Percentiles rank a stretch among this genome's conserved stretches.
phyloP scores from a whole-genome alignment of 2,329 filamentous ascomycete species.

The Fusarium sp. region DNA sequence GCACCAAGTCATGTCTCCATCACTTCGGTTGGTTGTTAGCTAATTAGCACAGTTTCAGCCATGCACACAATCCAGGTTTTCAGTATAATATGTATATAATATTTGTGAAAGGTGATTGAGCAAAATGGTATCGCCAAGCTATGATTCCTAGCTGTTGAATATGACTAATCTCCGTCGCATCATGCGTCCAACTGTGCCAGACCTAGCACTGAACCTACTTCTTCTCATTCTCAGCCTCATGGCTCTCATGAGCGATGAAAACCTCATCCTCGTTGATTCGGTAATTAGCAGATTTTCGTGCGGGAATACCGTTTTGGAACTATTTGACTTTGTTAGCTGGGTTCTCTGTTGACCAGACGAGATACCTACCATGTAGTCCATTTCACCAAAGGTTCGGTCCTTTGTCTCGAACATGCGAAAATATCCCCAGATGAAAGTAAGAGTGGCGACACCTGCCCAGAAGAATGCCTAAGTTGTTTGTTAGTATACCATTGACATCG shows the following conservation, averaged over 20 bases:
- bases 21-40: slow-evolving; percentile 16
- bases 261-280: slow-evolving; percentile 55
- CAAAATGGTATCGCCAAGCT: slow-evolving; percentile 26
- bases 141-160: slow-evolving; percentile 3
- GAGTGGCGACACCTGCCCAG: slow-evolving; percentile 56
- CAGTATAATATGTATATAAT: slow-evolving; percentile 4
- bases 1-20: slow-evolving; percentile 29
- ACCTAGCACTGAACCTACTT: slow-evolving; percentile 5
- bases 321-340: slow-evolving; percentile 36
- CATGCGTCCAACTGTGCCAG: slow-evolving; percentile 5
- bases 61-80: neutral
- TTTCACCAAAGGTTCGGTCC: slow-evolving; percentile 61
- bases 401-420: slow-evolving; percentile 63
- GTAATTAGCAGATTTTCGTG: slow-evolving; percentile 57
- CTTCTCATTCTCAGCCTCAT: slow-evolving; percentile 40
- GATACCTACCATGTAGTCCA: slow-evolving; percentile 58
- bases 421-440: slow-evolving; percentile 59
- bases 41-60: slow-evolving; percentile 20
- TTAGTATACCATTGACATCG: slow-evolving; percentile 8
- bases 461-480: slow-evolving; percentile 56
- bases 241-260: slow-evolving; percentile 42
- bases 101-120: slow-evolving; percentile 8
- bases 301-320: slow-evolving; percentile 56
- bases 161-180: neutral
- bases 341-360: neutral